phyloP scores from a whole-genome alignment of 768 basidiomycete species.

The Lentinula aciculospora region DNA sequence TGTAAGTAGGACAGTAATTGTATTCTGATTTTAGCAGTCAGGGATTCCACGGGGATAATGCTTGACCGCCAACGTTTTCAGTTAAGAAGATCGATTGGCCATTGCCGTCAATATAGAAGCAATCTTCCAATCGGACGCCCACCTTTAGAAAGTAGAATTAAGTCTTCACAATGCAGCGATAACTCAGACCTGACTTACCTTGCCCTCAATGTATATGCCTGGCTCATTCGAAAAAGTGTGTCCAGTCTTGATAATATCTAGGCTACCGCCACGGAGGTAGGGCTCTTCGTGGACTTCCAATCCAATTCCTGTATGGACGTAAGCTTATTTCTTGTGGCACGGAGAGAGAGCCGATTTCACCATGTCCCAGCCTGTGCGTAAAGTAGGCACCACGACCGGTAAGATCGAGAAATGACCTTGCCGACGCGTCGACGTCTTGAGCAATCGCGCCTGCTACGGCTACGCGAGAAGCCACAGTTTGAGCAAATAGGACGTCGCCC shows the following conservation, averaged over 20 bases:
- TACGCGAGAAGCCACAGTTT: slow-evolving; percentile 43
- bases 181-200: slow-evolving; percentile 30
- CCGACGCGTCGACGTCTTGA: slow-evolving; percentile 54
- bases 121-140: slow-evolving; percentile 81
- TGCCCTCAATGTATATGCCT: slow-evolving; percentile 64
- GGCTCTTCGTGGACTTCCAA: slow-evolving; percentile 80
- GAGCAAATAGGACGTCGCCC: slow-evolving; percentile 60
- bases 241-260: slow-evolving; percentile 50
- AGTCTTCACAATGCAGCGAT: background rate
- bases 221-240: slow-evolving; percentile 84
- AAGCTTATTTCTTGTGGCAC: background rate
- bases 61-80: slow-evolving; percentile 55
- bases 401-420: slow-evolving; percentile 42
- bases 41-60: slow-evolving; percentile 36
- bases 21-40: slow-evolving; percentile 12
- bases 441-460: slow-evolving; percentile 46
- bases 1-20: slow-evolving; percentile 7
- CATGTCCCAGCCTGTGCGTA: slow-evolving; percentile 79
- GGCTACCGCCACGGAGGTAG: slow-evolving; percentile 69
- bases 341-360: slow-evolving; percentile 28
- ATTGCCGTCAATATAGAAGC: slow-evolving; percentile 58
- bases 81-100: slow-evolving; percentile 59
- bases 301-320: slow-evolving; percentile 57
- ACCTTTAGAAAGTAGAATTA: slow-evolving; percentile 32
- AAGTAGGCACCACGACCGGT: slow-evolving; percentile 54